Base-by-base conservation (phyloP, 2,329 filamentous ascomycete genomes). In the Diaporthe australafricana region DNA sequence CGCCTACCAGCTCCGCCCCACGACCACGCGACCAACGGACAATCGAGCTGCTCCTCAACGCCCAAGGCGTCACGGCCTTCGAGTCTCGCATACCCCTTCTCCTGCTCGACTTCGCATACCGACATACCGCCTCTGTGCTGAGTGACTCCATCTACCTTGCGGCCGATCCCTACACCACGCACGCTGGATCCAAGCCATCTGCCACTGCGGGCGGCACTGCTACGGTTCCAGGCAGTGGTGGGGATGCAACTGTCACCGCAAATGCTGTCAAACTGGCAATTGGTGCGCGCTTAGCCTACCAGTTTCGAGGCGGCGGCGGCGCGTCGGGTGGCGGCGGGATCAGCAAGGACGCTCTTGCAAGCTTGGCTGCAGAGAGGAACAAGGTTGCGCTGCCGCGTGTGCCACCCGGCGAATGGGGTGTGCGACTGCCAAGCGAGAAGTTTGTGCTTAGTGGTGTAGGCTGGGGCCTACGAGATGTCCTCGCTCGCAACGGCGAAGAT, bases 91-190 rank as follows among this genome's bases (percentile, higher is more conserved):
- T 96, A 1, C 94, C 94, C 0, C 88, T 96, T 0, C 90, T 95
- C 72, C 90, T 96, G 62, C 91, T 96, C 80, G 94, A 96, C 84
- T 96, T 96, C 79, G 93, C 94, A 62, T 96, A 96, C 87, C 91
- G 94, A 47, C 93, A 95, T 86, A 94, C 92, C 12, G 90, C 90
- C 1, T 88, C 89, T 71, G 87, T 95, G 45, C 89, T 95, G 25
- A 90, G 85, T 75, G 93, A 95, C 83, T 91, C 90, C 8, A 83
- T 94, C 20, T 91, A 93, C 77, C 88, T 94, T 32, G 87, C 88
- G 7, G 87, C 89, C 8, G 92, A 94, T 80, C 92, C 92, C 9
- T 93, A 93, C 83, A 85, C 89, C 25, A 83, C 86, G 8, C 87
- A 89, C 70, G 88, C 88, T 2, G 88, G 88, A 70, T 78, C 84